These are phyloP conservation scores for Rubia yunnanensis DNA, from an alignment of 257 asterid genomes.

Conservation along the genomic window DNA sequence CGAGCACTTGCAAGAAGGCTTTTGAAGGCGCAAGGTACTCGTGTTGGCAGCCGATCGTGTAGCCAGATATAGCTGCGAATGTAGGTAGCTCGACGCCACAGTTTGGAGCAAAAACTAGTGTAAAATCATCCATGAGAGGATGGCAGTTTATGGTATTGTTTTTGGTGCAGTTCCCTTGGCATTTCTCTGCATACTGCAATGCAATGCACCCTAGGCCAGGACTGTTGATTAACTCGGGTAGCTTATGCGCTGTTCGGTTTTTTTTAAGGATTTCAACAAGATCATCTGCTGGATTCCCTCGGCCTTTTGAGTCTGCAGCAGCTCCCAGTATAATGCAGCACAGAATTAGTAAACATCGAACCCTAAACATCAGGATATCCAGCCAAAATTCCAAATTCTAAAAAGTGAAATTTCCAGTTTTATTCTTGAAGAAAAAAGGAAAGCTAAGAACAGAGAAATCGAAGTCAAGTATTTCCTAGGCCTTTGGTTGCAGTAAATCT, in stretches of 20 bases:
- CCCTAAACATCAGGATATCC: slow-evolving; percentile 23
- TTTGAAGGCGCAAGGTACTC: slow-evolving; percentile 40
- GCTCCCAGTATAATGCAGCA: slow-evolving; percentile 31
- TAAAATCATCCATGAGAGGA: slow-evolving; percentile 59
- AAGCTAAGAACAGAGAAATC: slow-evolving; percentile 7
- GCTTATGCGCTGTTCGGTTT: slow-evolving; percentile 64
- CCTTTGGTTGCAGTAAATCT: not conserved
- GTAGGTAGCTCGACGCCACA: slow-evolving; percentile 87
- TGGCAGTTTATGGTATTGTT: slow-evolving; percentile 47
- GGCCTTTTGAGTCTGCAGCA: slow-evolving; percentile 38
- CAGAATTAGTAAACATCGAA: slow-evolving; percentile 20
- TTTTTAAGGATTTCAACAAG: slow-evolving; percentile 51
- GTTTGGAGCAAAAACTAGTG: slow-evolving; percentile 70
- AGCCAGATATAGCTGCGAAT: slow-evolving; percentile 51
- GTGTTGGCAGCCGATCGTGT: slow-evolving; percentile 49
- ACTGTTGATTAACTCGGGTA: slow-evolving; percentile 35
- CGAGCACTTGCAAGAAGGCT: slow-evolving; percentile 42
- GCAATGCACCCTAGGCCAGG: slow-evolving; percentile 82
- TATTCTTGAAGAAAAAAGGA: not conserved
- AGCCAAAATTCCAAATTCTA: slow-evolving; percentile 12
- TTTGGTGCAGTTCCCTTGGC: slow-evolving; percentile 48
- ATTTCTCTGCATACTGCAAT: slow-evolving; percentile 49
- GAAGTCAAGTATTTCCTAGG: slow-evolving; percentile 1
- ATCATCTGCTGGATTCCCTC: slow-evolving; percentile 67
- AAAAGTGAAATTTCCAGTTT: slow-evolving; percentile 19